Percentiles rank a stretch among this genome's conserved stretches.
Evolutionary conservation across 257 asterid genomes (phyloP).

Genomic region (Solanum rostratum): DNA sequence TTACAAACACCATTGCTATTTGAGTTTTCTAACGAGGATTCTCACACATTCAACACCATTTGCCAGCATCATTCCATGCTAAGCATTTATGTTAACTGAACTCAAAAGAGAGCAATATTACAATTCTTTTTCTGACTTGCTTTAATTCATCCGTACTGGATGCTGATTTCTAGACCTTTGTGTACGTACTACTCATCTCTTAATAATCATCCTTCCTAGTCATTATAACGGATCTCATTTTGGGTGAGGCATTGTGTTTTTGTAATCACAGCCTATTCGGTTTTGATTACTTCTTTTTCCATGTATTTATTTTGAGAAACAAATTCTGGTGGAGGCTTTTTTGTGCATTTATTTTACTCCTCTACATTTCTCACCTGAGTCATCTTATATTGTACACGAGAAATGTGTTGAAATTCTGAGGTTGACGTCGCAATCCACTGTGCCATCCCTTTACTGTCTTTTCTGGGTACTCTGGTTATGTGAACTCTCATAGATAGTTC

Average conservation of each 20-base stretch:
- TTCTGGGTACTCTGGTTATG: background rate
- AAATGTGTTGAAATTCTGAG: background rate
- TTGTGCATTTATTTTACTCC: background rate
- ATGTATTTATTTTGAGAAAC: background rate
- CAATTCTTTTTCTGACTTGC: background rate
- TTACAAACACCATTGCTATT: background rate
- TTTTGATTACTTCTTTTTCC: background rate
- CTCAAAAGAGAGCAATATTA: background rate
- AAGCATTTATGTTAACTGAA: background rate
- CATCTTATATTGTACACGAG: background rate
- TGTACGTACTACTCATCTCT: background rate
- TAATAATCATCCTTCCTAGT: background rate
- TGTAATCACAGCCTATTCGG: background rate
- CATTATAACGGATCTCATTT: background rate
- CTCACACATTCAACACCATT: background rate
- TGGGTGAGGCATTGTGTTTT: background rate
- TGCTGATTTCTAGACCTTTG: background rate
- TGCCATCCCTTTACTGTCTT: background rate
- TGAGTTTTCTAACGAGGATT: background rate
- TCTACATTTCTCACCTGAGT: background rate
- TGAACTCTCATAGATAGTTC: background rate
- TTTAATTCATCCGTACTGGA: background rate
- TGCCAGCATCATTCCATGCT: background rate
- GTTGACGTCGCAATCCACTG: background rate
- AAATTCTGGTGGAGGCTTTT: background rate